phyloP scores from a whole-genome alignment of 768 basidiomycete species.

The Rhodosporidiobolus sp. region DNA sequence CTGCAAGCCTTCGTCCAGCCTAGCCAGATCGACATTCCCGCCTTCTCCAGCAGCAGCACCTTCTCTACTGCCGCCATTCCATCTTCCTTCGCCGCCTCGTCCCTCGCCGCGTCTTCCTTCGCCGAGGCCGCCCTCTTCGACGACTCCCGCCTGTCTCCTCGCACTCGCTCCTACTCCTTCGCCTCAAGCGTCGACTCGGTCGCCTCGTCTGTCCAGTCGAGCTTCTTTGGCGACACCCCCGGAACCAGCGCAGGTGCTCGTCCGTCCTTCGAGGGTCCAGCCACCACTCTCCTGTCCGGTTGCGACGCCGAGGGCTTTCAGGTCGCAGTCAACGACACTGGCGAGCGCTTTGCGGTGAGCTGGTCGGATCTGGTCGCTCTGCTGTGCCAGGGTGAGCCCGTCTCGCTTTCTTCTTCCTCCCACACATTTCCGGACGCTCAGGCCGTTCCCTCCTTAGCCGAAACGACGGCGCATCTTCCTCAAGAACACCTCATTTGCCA shows the following conservation, averaged over 20 bases:
- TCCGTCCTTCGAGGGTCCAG: not conserved
- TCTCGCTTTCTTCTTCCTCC: not conserved
- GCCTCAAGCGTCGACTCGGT: constrained; percentile 24
- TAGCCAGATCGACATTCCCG: no score
- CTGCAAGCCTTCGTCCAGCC: no score
- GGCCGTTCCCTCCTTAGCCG: not conserved
- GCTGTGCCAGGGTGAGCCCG: not conserved
- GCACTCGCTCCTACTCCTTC: constrained; percentile 7
- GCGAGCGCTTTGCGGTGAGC: not conserved
- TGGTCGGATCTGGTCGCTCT: constrained; percentile 10
- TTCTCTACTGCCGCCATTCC: no score
- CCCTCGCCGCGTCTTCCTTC: no score
- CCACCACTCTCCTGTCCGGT: not conserved
- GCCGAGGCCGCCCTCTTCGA: not conserved
- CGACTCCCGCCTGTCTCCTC: not conserved
- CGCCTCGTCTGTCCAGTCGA: constrained; percentile 5
- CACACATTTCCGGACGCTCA: not conserved
- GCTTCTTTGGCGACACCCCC: not conserved
- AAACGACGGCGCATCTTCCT: not conserved
- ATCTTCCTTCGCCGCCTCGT: no score
- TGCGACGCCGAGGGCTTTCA: not conserved
- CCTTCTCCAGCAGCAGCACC: no score
- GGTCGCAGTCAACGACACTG: not conserved
- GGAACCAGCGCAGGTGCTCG: not conserved
- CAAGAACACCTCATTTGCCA: constrained; percentile 11